phyloP scores from a whole-genome alignment of 352 stramenopile species.

The Globisporangium abappressorium region DNA sequence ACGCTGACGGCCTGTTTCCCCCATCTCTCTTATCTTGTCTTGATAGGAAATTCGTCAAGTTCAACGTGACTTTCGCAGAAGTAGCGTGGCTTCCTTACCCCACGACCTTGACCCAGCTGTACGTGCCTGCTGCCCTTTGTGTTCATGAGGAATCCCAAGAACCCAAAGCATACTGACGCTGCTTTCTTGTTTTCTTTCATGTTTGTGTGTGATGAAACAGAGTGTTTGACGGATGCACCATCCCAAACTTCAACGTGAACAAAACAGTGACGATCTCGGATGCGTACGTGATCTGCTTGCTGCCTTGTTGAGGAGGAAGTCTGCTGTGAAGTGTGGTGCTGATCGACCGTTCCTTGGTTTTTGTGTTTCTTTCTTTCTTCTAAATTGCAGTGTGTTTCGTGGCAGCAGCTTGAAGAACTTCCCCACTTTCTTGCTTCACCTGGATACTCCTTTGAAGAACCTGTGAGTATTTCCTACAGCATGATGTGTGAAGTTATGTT shows the following conservation, averaged over 20 bases:
- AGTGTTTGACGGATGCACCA: constrained; percentile 37
- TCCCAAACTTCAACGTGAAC: constrained; percentile 36
- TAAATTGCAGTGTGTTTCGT: constrained; percentile 29
- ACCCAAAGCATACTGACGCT: neutral
- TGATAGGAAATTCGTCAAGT: constrained; percentile 29
- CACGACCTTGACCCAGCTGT: constrained; percentile 37
- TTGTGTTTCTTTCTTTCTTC: neutral
- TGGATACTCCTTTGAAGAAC: constrained; percentile 22
- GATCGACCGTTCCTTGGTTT: neutral
- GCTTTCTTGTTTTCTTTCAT: neutral
- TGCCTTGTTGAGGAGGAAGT: neutral
- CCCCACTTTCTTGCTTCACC: constrained; percentile 32
- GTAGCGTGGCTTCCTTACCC: constrained; percentile 29
- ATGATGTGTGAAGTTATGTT: neutral
- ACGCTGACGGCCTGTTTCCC: neutral
- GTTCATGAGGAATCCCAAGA: neutral
- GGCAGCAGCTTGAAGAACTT: constrained; percentile 42
- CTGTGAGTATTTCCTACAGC: constrained; percentile 9
- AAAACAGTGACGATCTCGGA: constrained; percentile 31
- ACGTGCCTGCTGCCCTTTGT: constrained; percentile 7
- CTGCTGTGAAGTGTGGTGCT: neutral
- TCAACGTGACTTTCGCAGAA: constrained; percentile 41
- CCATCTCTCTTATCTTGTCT: neutral
- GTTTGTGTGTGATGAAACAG: constrained; percentile 17
- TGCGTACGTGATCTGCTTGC: constrained; percentile 21